These are phyloP conservation scores for Melanopsichium pennsylvanicum DNA, from an alignment of 1,284 basidiomycete species.

Conservation along the genomic window DNA sequence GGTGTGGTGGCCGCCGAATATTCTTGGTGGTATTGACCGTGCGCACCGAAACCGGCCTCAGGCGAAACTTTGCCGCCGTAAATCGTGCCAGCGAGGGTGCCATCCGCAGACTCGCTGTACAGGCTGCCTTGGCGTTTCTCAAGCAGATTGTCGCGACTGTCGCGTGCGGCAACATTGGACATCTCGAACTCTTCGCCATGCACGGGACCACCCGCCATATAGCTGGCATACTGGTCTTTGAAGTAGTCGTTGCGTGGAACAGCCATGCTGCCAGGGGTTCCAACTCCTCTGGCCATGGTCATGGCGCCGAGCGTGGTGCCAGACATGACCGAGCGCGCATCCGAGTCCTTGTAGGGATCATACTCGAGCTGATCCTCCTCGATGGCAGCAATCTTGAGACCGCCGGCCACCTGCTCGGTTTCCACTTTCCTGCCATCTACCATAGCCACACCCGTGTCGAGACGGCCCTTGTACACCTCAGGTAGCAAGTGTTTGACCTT, in stretches of 20 bases:
- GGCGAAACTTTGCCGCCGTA: slow-evolving; percentile 37
- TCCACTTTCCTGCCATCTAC: slow-evolving; percentile 56
- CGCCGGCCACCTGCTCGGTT: slow-evolving; percentile 49
- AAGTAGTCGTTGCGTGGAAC: slow-evolving; percentile 40
- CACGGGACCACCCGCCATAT: slow-evolving; percentile 45
- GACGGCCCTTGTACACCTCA: slow-evolving; percentile 56
- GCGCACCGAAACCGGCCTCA: slow-evolving; percentile 21
- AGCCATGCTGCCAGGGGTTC: slow-evolving; percentile 23
- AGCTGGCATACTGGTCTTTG: slow-evolving; percentile 52
- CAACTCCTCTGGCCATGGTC: slow-evolving; percentile 15
- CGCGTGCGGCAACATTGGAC: slow-evolving; percentile 39
- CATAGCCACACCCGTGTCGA: slow-evolving; percentile 38
- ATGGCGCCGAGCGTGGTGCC: slow-evolving; percentile 54
- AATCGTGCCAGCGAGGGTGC: slow-evolving; percentile 29
- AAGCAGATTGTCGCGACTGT: slow-evolving; percentile 57
- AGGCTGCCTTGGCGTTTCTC: slow-evolving; percentile 46
- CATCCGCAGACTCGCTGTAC: slow-evolving; percentile 44
- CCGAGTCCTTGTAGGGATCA: slow-evolving; percentile 56
- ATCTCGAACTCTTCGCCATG: slow-evolving; percentile 56
- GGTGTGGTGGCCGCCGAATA: slow-evolving; percentile 21
- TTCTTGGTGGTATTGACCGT: slow-evolving; percentile 17
- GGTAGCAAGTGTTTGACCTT: slow-evolving; percentile 54
- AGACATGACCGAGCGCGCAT: slow-evolving; percentile 57
- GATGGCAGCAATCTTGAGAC: slow-evolving; percentile 59
- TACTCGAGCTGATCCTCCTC: slow-evolving; percentile 61